Percentiles rank a stretch among this genome's conserved stretches.
Evolutionary conservation across 2,329 filamentous ascomycete species (phyloP).

Genomic region (Cladophialophora psammophila): DNA sequence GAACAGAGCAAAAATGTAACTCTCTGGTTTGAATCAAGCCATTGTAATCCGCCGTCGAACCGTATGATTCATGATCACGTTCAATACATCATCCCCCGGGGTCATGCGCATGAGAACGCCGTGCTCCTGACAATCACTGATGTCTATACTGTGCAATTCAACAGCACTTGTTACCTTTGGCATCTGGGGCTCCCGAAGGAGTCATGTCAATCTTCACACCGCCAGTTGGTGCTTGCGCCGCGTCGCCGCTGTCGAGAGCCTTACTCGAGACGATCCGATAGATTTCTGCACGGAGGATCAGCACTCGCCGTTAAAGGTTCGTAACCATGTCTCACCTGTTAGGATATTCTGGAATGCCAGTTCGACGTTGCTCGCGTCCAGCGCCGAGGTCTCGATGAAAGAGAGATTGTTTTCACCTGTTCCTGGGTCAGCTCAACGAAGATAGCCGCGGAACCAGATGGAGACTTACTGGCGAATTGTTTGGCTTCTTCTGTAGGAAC

Average conservation of each 20-base stretch:
- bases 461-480: conserved; percentile 83
- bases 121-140: conserved; percentile 19
- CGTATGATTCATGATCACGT: conserved; percentile 32
- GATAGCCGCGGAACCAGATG: conserved; percentile 5
- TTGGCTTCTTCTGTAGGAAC: conserved; percentile 98
- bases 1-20: conserved; percentile 9
- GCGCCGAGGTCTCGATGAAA: conserved; percentile 98
- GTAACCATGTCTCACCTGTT: conserved; percentile 72
- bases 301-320: not conserved
- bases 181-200: conserved; percentile 80
- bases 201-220: conserved; percentile 82
- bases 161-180: conserved; percentile 84
- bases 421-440: conserved; percentile 35
- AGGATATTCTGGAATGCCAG: conserved; percentile 99
- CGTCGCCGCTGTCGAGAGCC: conserved; percentile 88
- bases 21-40: conserved; percentile 9
- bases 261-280: conserved; percentile 99
- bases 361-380: conserved; percentile 99
- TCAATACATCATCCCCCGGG: conserved; percentile 29
- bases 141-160: conserved; percentile 46
- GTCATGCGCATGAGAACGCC: conserved; percentile 31
- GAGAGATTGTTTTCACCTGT: conserved; percentile 96
- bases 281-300: conserved; percentile 69
- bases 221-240: conserved; percentile 78
- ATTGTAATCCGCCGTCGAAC: conserved; percentile 22